Evolutionary conservation across 169 alveolate species (phyloP).

Genomic region (Haemoproteus tartakovskyi): DNA sequence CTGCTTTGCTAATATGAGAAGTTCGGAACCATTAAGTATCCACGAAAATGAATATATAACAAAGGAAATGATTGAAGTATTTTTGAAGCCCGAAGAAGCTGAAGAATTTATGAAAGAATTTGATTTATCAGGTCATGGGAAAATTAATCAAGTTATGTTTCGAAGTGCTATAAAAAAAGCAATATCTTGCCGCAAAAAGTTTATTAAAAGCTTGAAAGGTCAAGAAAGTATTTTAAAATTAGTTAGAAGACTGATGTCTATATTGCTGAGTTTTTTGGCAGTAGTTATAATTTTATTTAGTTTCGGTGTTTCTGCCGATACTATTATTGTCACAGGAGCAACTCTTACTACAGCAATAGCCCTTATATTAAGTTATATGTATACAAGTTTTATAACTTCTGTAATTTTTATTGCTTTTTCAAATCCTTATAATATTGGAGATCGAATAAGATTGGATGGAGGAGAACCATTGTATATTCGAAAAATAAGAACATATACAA

Average conservation of each 20-base stretch:
- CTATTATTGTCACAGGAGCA: constrained; percentile 87
- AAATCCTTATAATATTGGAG: constrained; percentile 86
- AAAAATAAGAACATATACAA: constrained; percentile 82
- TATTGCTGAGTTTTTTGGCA: constrained; percentile 75
- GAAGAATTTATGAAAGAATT: constrained; percentile 75
- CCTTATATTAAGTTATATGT: constrained; percentile 82
- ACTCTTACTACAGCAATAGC: constrained; percentile 84
- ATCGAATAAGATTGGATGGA: constrained; percentile 79
- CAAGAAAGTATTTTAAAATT: constrained; percentile 83
- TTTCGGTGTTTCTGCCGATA: constrained; percentile 82
- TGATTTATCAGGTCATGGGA: constrained; percentile 81
- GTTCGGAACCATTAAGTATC: constrained; percentile 42
- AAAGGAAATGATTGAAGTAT: constrained; percentile 64
- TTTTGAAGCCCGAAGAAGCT: constrained; percentile 73
- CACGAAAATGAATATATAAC: constrained; percentile 52
- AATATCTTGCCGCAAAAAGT: constrained; percentile 72
- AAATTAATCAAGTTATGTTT: constrained; percentile 72
- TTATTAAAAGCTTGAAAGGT: constrained; percentile 76
- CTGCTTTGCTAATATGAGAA: constrained; percentile 23
- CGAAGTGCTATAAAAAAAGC: constrained; percentile 73
- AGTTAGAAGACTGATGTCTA: constrained; percentile 78
- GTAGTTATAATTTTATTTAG: constrained; percentile 75
- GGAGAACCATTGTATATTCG: constrained; percentile 82
- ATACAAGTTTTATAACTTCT: constrained; percentile 84
- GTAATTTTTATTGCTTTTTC: constrained; percentile 86